phyloP scores from a whole-genome alignment of 306 rosid genomes.

The Medicago arabica region DNA sequence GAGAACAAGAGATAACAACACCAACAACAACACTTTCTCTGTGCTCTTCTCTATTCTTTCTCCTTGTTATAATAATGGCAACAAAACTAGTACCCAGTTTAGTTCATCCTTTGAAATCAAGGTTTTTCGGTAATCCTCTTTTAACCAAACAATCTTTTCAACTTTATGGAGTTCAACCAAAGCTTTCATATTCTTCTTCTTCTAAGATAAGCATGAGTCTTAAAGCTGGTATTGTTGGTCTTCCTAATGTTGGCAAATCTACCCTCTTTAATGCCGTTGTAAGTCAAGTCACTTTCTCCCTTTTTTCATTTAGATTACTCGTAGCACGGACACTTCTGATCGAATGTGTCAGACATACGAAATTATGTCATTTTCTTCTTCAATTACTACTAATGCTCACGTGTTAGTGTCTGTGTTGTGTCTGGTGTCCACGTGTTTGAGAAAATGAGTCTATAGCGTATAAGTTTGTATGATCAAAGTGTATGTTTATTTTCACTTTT shows the following conservation, averaged over 20 bases:
- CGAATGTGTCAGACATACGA: too few relatives aligned
- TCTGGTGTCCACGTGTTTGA: background rate
- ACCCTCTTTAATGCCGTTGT: slow-evolving; percentile 98
- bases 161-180: slow-evolving; percentile 51
- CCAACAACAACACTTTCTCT: background rate
- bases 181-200: slow-evolving; percentile 66
- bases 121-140: slow-evolving; percentile 47
- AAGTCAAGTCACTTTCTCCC: slow-evolving; percentile 49
- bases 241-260: slow-evolving; percentile 96
- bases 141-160: slow-evolving; percentile 51
- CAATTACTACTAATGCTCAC: too few relatives aligned
- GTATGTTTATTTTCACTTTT: too few relatives aligned
- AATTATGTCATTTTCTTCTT: too few relatives aligned
- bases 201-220: slow-evolving; percentile 91
- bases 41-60: background rate
- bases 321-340: too few relatives aligned
- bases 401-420: too few relatives aligned
- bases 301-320: background rate
- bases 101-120: slow-evolving; percentile 68
- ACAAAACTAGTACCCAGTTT: slow-evolving; percentile 60
- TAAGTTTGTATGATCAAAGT: too few relatives aligned
- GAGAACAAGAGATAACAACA: background rate
- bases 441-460: background rate
- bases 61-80: background rate
- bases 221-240: slow-evolving; percentile 95